Evolutionary conservation across 768 basidiomycete species (phyloP), one percentile per base, ranked within the genome.

Genomic region (Russula ochroleuca): DNA sequence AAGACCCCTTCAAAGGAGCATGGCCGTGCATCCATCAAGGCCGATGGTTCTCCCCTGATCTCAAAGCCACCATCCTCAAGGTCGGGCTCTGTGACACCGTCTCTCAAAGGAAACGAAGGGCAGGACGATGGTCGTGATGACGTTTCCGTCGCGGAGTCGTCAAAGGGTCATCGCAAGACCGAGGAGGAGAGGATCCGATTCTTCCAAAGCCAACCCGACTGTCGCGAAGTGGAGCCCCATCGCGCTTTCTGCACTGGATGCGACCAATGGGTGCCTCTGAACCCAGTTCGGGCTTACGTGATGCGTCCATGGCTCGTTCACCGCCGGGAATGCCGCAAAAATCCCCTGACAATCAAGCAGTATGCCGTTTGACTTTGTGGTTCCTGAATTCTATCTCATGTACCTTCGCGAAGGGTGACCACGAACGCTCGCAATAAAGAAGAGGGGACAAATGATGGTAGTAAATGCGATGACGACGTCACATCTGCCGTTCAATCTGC

Each of bases 301-400:
- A 81, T 87, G 63, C 78, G 78, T 43, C 80, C 80, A 55, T 89
- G 87, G 87, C 79, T 84, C 65, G 75, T 73, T 41, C 87, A 89
- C 70, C 77, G 83, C 28, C 75, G 73, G 21, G 76, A 76, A 61
- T 87, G 85, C 66, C 82, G 83, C 72, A 62, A 71, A 73, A 59
- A 38, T 41, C 71, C 75, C 28, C 67, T 70, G 58, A 17, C 33
- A 1, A 67, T 65, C 61, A 72, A 68, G 35, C 68, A 70, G 74
- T 73, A 61, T 65, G 72, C 70, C n/a, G 28, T 33, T 64, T 61
- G 47, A 69, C 68, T 69, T 14, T 28, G n/a, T 59, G 5, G 2
- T 40, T 28, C 15, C 40, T 2, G 19, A 23, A 8, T 59, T 58
- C 63, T 40, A 57, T 48, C 38, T 57, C 50, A 64, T 48, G 28